Percentiles rank a stretch among this genome's conserved stretches.
Evolutionary conservation across 1,139 yeast species (phyloP).

Genomic region (Arxiozyma slooffiae): DNA sequence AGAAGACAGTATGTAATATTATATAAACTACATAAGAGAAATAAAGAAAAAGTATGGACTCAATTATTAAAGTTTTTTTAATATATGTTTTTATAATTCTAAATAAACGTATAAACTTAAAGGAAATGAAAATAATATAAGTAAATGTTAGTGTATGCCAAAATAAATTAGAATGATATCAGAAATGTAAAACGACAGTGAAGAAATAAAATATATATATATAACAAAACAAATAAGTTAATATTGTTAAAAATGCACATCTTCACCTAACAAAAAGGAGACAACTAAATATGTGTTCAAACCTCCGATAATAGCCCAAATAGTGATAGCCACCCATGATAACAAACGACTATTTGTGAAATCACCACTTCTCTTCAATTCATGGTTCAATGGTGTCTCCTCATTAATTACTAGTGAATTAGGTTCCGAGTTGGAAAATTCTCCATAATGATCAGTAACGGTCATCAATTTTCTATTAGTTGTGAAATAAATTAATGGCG

Average conservation of each 20-base stretch:
- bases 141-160: not conserved
- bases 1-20: not conserved
- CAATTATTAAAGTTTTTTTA: not conserved
- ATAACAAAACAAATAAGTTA: not conserved
- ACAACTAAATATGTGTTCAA: slow-evolving; percentile 64
- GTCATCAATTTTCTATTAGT: slow-evolving; percentile 67
- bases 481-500: slow-evolving; percentile 82
- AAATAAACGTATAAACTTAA: not conserved
- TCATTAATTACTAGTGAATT: slow-evolving; percentile 9
- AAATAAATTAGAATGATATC: not conserved
- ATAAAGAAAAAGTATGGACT: not conserved
- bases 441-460: slow-evolving; percentile 34
- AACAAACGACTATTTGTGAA: slow-evolving; percentile 60
- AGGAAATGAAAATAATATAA: not conserved
- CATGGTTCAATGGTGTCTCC: slow-evolving; percentile 18
- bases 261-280: slow-evolving; percentile 63
- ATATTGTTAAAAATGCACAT: slow-evolving; percentile 40
- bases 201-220: not conserved
- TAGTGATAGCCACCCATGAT: slow-evolving; percentile 44
- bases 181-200: not conserved
- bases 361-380: slow-evolving; percentile 30
- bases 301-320: slow-evolving; percentile 65
- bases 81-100: not conserved
- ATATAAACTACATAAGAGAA: not conserved
- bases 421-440: slow-evolving; percentile 1